Conservation (phyloP, 371 early-diverging fungal species). For the Mortierella sp. region DNA sequence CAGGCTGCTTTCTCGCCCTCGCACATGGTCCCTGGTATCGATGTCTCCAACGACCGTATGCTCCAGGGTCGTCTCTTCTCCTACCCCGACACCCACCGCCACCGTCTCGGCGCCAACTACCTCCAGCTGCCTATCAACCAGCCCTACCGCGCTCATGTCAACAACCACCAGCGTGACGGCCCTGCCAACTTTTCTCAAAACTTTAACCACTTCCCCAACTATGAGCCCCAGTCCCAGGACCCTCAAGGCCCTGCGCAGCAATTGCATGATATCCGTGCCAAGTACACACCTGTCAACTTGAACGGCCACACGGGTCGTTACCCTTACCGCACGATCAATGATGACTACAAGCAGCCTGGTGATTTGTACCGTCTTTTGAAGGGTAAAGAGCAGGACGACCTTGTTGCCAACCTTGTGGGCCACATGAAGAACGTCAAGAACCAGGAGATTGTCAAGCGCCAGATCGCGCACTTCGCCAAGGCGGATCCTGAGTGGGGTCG, state of each 20-base stretch:
- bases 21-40: conserved; percentile 84
- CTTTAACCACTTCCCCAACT: conserved; percentile 80
- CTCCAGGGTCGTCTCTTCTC: conserved; percentile 87
- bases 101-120: conserved; percentile 86
- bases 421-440: conserved; percentile 65
- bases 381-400: conserved; percentile 63
- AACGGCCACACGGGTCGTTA: conserved; percentile 72
- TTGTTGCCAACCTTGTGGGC: conserved; percentile 65
- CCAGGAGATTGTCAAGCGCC: conserved; percentile 68
- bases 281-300: conserved; percentile 24
- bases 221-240: conserved; percentile 79
- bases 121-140: conserved; percentile 85
- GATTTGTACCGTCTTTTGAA: conserved; percentile 66
- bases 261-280: conserved; percentile 34
- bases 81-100: conserved; percentile 88
- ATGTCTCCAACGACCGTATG: conserved; percentile 80
- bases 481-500: conserved; percentile 72
- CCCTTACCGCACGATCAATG: conserved; percentile 66
- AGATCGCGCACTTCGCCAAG: conserved; percentile 69
- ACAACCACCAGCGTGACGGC: conserved; percentile 86
- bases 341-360: conserved; percentile 71
- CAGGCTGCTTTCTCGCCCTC: conserved; percentile 86
- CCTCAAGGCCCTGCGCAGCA: conserved; percentile 63
- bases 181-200: conserved; percentile 76
- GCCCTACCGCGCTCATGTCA: conserved; percentile 68